Evolutionary conservation across 1,284 basidiomycete genomes (phyloP), one percentile per base, ranked within the genome.

Genomic region (Ustilago bromivora): DNA sequence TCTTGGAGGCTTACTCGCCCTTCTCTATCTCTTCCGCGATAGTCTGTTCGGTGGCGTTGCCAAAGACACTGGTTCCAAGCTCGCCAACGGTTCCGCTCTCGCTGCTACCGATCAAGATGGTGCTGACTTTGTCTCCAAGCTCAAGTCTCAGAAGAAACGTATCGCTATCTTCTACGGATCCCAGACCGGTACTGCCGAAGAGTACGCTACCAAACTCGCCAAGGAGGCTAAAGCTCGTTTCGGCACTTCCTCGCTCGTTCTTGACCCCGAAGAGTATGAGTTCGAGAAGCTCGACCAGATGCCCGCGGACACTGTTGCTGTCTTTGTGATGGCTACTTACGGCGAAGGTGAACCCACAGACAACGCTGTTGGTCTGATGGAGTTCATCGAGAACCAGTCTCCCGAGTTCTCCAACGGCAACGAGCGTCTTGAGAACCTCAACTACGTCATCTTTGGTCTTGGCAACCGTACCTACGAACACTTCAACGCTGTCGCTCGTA

Each of bases 301-400:
- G 40, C 94, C 96, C 3, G 91, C 93, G 71, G 92, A 96, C 86
- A 92, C 90, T 79, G 92, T 92, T 47, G 94, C 92, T 68, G 91
- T 97, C 87, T 98, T 99, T 85, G 94, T 97, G 82, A 91, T 99
- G 91, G 96, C 96, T 31, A 98, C 96, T 13, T 99, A 99, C 84
- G 96, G 96, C 74, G 96, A 99, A 88, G 96, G 96, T 68, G 96
- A 99, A 87, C 97, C 96, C 28, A 99, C 96, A 19, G 96, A 99
- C 87, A 99, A 99, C 85, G 94, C 96, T n/a, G 94, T 97, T 40
- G 91, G 92, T 73, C 91, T 99, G 80, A 92, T 95, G 91, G 94
- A 97, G 86, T 95, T 95, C 87, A 86, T 99, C 71, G 90, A 92
- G 78, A 95, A 96, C 82, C 90, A 93, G 10, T 91, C 91, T 12